phyloP scores from a whole-genome alignment of 345 rosid species.

The Salix purpurea region DNA sequence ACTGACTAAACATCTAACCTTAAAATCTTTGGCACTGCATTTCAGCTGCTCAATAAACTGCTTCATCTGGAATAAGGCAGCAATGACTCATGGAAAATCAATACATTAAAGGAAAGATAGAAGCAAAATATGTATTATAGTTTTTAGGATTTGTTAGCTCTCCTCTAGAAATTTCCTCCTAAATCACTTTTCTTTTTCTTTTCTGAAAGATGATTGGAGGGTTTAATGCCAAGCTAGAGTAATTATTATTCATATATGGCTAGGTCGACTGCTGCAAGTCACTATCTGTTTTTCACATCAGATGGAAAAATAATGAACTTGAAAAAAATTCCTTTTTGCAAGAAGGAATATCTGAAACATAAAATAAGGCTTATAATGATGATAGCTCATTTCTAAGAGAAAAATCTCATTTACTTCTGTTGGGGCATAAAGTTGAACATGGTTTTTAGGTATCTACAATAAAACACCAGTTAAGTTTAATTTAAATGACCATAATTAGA shows the following conservation, averaged over 20 bases:
- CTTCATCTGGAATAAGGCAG: conserved; percentile 47
- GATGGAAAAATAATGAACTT: background rate
- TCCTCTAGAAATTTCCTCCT: background rate
- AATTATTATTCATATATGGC: background rate
- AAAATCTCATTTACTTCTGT: background rate
- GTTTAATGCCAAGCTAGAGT: background rate
- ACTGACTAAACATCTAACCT: conserved; percentile 34
- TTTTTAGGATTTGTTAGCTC: background rate
- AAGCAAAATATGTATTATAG: background rate
- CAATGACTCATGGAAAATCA: conserved; percentile 2
- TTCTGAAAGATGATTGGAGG: background rate
- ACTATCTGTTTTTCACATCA: background rate
- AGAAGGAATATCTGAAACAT: no score
- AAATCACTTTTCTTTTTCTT: background rate
- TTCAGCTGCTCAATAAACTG: conserved; percentile 41
- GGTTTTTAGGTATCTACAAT: background rate
- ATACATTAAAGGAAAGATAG: background rate
- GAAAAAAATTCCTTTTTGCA: background rate
- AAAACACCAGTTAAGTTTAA: background rate
- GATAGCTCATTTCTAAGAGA: background rate
- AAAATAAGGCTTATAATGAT: background rate
- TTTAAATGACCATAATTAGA: background rate
- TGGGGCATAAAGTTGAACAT: background rate
- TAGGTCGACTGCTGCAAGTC: background rate
- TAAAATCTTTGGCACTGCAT: conserved; percentile 39